Evolutionary conservation across 495 filamentous ascomycete genomes (phyloP), one percentile per base, ranked within the genome.

Genomic region (Trichoderma virens): DNA sequence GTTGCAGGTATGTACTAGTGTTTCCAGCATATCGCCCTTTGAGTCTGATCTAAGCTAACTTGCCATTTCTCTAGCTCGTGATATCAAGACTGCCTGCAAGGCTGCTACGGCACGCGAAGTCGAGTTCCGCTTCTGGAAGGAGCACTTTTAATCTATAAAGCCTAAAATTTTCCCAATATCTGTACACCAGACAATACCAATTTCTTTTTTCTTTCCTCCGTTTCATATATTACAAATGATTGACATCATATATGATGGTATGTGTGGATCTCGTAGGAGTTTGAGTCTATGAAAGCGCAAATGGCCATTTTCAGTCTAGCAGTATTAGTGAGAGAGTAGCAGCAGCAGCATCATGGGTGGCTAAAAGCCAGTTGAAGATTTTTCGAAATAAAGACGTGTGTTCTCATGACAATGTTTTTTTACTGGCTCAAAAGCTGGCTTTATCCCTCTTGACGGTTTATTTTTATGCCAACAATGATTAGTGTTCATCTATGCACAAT

Each of bases 101-200:
- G 70, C 75, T 54, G 86, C 88, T 7, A 90, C 85, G 23, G 86
- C 81, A 7, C 83, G 80, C 66, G 90, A 96, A 67, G 90, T 98
- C 63, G 84, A 84, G 64, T 99, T 98, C 79, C 91, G 90, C 73
- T 99, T 99, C 81, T 99, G 94, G 94, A 99, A 98, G 78, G 94
- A 99, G 77, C 92, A 99, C 70, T 84, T 84, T 68, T 84, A 78
- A 54, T 61, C 3, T 38, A 35, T 8, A 39, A 35, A 35, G 20
- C 20, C 7, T 1, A 20, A 30, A 61, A 35, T 34, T 23, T 34
- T 23, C 9, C 59, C n/a, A n/a, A n/a, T n/a, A n/a, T 32, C 30
- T 35, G 31, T 39, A 61, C 38, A 61, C 35, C 59, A 61, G 59
- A n/a, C 31, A 61, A 61, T 61, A 35, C 23, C 59, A 35, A 13